phyloP scores from a whole-genome alignment of 2,329 filamentous ascomycete species.

The Penicillium sp. region DNA sequence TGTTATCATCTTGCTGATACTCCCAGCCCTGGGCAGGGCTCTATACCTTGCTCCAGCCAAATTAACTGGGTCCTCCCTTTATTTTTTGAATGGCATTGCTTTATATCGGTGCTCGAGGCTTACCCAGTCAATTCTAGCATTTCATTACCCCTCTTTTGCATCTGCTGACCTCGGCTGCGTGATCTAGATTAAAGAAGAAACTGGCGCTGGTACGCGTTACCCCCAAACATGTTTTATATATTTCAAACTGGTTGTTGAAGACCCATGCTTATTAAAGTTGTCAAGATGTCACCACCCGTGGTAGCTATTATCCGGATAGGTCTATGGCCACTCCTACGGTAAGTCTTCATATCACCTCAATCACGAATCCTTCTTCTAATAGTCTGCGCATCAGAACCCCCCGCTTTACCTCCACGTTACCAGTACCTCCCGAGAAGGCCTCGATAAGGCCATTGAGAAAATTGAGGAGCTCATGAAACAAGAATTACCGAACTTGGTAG shows the following conservation, averaged over 20 bases:
- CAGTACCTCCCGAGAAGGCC: slow-evolving; percentile 83
- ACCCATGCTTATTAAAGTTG: slow-evolving; percentile 57
- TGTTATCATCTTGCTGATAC: slow-evolving; percentile 64
- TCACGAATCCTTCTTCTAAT: not conserved
- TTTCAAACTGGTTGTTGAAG: slow-evolving; percentile 40
- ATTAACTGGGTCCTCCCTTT: slow-evolving; percentile 18
- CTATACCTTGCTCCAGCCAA: slow-evolving; percentile 14
- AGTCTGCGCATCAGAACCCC: slow-evolving; percentile 62
- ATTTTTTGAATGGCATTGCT: slow-evolving; percentile 11
- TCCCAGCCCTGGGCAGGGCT: slow-evolving; percentile 41
- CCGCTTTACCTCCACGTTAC: slow-evolving; percentile 94
- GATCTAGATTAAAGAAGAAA: slow-evolving; percentile 99
- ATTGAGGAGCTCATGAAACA: slow-evolving; percentile 96
- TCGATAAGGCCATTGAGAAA: slow-evolving; percentile 80
- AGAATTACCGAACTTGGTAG: slow-evolving; percentile 89
- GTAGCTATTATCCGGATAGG: slow-evolving; percentile 96
- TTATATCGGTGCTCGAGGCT: slow-evolving; percentile 63
- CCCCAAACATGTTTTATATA: slow-evolving; percentile 31
- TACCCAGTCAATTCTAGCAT: slow-evolving; percentile 63
- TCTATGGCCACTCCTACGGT: slow-evolving; percentile 92
- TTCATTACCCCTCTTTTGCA: slow-evolving; percentile 65
- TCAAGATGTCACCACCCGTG: slow-evolving; percentile 97
- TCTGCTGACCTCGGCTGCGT: slow-evolving; percentile 88
- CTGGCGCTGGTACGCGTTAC: slow-evolving; percentile 92
- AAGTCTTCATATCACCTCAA: slow-evolving; percentile 36